Percentiles rank a stretch among this genome's conserved stretches.
These are phyloP conservation scores for Candida caryicola DNA, from an alignment of 805 yeast genomes.

Conservation along the genomic window DNA sequence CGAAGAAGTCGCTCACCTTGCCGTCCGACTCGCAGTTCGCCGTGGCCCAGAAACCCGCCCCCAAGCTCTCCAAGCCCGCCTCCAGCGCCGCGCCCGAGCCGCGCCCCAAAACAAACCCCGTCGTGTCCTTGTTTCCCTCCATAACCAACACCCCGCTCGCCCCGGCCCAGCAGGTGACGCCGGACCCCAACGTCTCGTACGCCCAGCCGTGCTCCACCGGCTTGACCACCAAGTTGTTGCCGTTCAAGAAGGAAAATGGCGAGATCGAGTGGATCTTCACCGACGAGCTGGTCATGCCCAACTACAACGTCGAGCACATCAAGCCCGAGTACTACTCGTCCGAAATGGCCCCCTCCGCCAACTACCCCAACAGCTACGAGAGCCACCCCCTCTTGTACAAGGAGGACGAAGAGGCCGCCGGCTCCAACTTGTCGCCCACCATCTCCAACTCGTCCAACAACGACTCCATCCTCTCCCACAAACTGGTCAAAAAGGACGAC, in stretches of 20 bases:
- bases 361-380: slow-evolving; percentile 1
- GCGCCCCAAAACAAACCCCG: neutral
- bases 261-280: slow-evolving; percentile 58
- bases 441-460: slow-evolving; percentile 36
- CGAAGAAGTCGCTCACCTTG: slow-evolving; percentile 1
- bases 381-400: neutral
- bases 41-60: neutral
- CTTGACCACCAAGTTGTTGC: slow-evolving; percentile 46
- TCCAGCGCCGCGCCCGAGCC: neutral
- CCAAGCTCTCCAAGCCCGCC: slow-evolving; percentile 1
- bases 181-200: neutral
- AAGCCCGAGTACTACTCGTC: neutral
- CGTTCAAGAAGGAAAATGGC: slow-evolving; percentile 51
- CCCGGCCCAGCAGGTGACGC: neutral
- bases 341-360: neutral
- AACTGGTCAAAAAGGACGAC: slow-evolving; percentile 14
- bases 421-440: slow-evolving; percentile 31
- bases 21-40: slow-evolving; percentile 5
- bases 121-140: slow-evolving; percentile 10
- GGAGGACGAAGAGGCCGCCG: slow-evolving; percentile 7
- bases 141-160: slow-evolving; percentile 7
- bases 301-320: neutral
- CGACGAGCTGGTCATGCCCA: slow-evolving; percentile 28
- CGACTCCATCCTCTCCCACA: slow-evolving; percentile 26
- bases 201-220: slow-evolving; percentile 48